A percentile compares a stretch with the other conserved stretches of the same genome.
phyloP scores from a whole-genome alignment of 163 green algal genomes.

The Chloromonas sp. region DNA sequence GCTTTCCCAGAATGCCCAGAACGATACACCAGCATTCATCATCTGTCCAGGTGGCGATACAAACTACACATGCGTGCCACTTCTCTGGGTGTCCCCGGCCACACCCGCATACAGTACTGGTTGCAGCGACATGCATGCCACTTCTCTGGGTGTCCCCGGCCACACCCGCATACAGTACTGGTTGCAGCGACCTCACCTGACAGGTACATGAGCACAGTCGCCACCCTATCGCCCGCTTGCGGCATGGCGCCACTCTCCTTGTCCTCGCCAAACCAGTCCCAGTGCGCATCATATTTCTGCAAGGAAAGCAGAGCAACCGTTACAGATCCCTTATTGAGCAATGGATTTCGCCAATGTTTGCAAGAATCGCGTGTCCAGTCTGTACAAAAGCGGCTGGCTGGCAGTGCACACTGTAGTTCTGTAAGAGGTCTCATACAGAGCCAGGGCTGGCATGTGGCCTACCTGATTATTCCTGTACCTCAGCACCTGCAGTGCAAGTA shows the following conservation, averaged over 20 bases:
- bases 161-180: too few species aligned
- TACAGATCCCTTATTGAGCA: not conserved
- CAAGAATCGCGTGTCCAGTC: not conserved
- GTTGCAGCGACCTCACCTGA: conserved; percentile 23
- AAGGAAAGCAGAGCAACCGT: not conserved
- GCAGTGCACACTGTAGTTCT: not conserved
- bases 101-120: too few species aligned
- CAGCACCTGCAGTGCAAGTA: conserved; percentile 33
- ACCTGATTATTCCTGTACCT: conserved; percentile 44
- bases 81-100: too few species aligned
- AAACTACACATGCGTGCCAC: too few species aligned
- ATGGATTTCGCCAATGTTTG: not conserved
- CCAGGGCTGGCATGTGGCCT: not conserved
- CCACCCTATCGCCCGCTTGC: conserved; percentile 37
- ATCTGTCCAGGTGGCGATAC: too few species aligned
- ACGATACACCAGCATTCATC: too few species aligned
- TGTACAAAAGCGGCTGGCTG: not conserved
- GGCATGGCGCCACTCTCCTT: conserved; percentile 8
- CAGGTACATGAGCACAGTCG: conserved; percentile 73
- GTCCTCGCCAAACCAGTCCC: conserved; percentile 54
- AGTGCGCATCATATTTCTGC: conserved; percentile 43
- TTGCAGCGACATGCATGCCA: too few species aligned
- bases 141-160: too few species aligned
- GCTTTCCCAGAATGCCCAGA: too few species aligned
- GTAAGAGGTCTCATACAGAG: too few species aligned